Evolutionary conservation across 148 eudicot genomes (phyloP).

Genomic region (Vaccinium vitisidaea): DNA sequence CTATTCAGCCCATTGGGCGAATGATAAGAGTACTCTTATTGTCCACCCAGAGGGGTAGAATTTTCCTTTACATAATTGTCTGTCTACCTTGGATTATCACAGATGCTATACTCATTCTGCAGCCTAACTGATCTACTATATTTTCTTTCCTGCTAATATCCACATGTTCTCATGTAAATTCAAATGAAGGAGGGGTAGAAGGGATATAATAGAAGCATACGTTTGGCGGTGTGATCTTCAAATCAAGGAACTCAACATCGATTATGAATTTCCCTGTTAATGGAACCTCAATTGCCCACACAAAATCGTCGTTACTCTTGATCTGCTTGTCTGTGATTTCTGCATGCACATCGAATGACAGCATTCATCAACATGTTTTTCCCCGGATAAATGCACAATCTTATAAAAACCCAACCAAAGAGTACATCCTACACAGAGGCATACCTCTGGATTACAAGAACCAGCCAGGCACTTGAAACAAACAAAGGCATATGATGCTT

Average conservation of each 20-base stretch:
- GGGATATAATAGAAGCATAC: conserved; percentile 32
- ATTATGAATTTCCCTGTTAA: conserved; percentile 70
- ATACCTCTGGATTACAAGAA: too few species aligned
- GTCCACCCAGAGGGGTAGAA: too few species aligned
- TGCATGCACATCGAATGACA: conserved; percentile 23
- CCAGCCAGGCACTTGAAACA: background rate
- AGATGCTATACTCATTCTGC: too few species aligned
- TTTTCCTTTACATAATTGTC: too few species aligned
- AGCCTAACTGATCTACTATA: background rate
- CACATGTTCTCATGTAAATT: background rate
- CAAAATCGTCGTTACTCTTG: conserved; percentile 70
- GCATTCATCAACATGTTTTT: background rate
- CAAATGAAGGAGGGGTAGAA: background rate
- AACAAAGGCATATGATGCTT: background rate
- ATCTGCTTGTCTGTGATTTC: conserved; percentile 71
- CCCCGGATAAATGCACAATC: too few species aligned
- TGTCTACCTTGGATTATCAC: too few species aligned
- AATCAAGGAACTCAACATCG: conserved; percentile 85
- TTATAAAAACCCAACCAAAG: too few species aligned
- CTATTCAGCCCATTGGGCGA: too few species aligned
- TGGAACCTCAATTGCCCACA: conserved; percentile 81
- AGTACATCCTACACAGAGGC: too few species aligned
- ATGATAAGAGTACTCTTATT: too few species aligned
- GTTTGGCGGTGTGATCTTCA: conserved; percentile 52
- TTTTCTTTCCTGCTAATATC: background rate